Percentiles rank a stretch among this genome's conserved stretches.
phyloP scores from a whole-genome alignment of 2,329 filamentous ascomycete species.

The Diaporthe batatas region DNA sequence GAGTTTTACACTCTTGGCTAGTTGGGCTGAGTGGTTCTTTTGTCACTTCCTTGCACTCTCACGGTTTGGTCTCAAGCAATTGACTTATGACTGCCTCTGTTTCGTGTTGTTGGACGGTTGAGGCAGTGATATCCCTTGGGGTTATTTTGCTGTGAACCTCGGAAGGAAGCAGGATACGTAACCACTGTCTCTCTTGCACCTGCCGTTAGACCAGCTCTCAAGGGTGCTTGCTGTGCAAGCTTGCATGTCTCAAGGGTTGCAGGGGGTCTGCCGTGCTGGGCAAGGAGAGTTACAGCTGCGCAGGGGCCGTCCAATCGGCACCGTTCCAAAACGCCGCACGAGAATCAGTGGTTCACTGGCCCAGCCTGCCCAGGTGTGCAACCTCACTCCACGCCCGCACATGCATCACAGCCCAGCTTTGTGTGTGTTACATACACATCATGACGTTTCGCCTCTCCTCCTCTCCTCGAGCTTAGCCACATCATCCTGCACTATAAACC shows the following conservation, averaged over 20 bases:
- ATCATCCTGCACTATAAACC: not conserved
- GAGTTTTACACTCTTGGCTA: not conserved
- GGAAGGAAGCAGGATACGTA: slow-evolving; percentile 2
- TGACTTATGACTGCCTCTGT: not conserved
- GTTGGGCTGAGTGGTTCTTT: not conserved
- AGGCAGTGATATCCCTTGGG: not conserved
- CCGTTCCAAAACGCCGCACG: slow-evolving; percentile 28
- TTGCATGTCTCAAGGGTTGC: slow-evolving; percentile 26
- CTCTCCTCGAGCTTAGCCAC: not conserved
- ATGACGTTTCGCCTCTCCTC: slow-evolving; percentile 1
- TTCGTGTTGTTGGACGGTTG: not conserved
- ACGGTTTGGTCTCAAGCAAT: not conserved
- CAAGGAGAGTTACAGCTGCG: slow-evolving; percentile 8
- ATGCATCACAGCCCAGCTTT: not conserved
- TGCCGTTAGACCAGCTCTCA: not conserved
- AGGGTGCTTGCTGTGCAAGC: slow-evolving; percentile 4
- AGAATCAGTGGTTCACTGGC: slow-evolving; percentile 4
- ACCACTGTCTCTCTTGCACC: slow-evolving; percentile 5
- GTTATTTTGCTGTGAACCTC: not conserved
- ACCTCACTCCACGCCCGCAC: not conserved
- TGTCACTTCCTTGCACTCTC: not conserved
- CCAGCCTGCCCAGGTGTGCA: not conserved
- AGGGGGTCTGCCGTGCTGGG: not conserved
- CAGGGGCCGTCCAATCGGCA: slow-evolving; percentile 32
- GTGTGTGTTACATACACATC: slow-evolving; percentile 6